Conservation (phyloP, 2,329 filamentous ascomycete species). For the Aspergillus clavatus region DNA sequence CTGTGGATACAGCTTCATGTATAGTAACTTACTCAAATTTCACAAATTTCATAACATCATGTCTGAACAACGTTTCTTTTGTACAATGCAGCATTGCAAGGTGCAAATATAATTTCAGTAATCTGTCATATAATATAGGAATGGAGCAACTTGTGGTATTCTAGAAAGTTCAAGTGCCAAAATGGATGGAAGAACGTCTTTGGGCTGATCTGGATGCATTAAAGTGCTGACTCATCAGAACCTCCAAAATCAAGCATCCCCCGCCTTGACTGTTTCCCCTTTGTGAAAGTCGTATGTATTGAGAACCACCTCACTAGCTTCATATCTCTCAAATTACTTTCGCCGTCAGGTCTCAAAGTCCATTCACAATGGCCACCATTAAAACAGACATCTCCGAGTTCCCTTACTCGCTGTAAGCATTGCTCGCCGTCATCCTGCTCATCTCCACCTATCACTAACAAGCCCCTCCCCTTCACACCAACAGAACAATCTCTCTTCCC, state of each 20-base stretch:
- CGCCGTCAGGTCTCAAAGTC: background rate
- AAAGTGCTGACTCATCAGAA: background rate
- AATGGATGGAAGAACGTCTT: background rate
- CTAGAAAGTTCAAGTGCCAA: too few species aligned
- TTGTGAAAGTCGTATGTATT: too few species aligned
- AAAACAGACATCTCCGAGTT: conserved; percentile 26
- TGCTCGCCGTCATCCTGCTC: conserved; percentile 6
- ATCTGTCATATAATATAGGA: too few species aligned
- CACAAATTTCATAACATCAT: conserved; percentile 4
- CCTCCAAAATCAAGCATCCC: background rate
- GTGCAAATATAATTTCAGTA: too few species aligned
- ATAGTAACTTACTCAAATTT: background rate
- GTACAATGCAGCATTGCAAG: background rate
- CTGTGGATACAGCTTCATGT: conserved; percentile 2
- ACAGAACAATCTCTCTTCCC: conserved; percentile 69
- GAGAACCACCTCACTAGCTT: conserved; percentile 7
- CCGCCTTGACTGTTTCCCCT: background rate
- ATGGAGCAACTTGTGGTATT: too few species aligned
- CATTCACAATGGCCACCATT: conserved; percentile 18
- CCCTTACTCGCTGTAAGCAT: conserved; percentile 36
- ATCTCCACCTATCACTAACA: conserved; percentile 3
- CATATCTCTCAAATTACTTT: background rate
- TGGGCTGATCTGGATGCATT: background rate
- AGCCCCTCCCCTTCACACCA: conserved; percentile 7
- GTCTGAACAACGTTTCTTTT: background rate